Evolutionary conservation across 2,329 filamentous ascomycete species (phyloP), one percentile per base, ranked within the genome.

Genomic region (Lecanicillium sp.): DNA sequence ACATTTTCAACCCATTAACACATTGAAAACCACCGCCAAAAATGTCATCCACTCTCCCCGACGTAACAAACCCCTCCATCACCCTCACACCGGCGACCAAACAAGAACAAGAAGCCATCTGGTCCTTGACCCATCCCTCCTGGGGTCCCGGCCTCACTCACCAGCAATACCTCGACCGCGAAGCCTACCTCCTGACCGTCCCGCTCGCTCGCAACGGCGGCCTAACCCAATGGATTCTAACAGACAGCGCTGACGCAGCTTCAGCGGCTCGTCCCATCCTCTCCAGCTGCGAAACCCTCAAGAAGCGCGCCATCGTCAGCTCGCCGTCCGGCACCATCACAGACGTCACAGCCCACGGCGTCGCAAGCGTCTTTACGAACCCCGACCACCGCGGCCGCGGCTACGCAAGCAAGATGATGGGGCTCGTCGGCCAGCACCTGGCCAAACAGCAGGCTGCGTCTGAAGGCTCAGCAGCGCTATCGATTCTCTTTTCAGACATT

Each of bases 401-500:
- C 15, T 95, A 95, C 60, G 87, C 85, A 1, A 74, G 72, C 41
- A 71, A 81, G 40, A 89, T 92, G 80, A 73, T 89, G 57, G 58
- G 59, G 30, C 78, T 89, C 48, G 55, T 92, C 27, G 78, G 73
- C 12, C 46, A 52, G 8, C 47, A 49, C 27, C 56, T 77, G 17
- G 47, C 47, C 12, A 38, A 38, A 2, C 44, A 45, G 28, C 48
- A 61, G 30, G 49, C 16, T 45, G 36, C 52, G 46, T 28, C 52
- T 17, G 34, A 51, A n/a, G 48, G 52, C 18, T 60, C 64, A 36
- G 54, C 69, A 56, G 45, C 59, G 12, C 92, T 90, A 58, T 89
- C 85, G 1, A 74, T 94, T 7, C 68, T 95, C 8, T 95, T 80
- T 60, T 94, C 87, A 8, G 86, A 94, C 51, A 88, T 94, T 46